phyloP scores from a whole-genome alignment of 108 stramenopile species.

The Conticribra weissflogii region DNA sequence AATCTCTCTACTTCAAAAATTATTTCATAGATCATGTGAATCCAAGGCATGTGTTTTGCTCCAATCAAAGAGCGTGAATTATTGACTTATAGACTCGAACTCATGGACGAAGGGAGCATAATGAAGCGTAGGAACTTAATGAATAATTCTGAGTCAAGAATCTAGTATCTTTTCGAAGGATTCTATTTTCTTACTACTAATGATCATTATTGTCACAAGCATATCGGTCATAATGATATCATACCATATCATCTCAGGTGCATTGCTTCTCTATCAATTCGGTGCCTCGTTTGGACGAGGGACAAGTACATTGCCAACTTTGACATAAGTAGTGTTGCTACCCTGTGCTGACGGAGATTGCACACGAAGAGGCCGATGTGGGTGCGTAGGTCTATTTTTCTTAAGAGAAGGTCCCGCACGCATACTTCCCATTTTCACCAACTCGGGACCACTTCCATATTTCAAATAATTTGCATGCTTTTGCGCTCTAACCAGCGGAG shows the following conservation, averaged over 20 bases:
- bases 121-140: too few species aligned
- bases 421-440: conserved; percentile 65
- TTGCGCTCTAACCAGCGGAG: conserved; percentile 56
- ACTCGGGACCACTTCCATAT: conserved; percentile 63
- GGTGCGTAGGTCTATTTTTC: neutral
- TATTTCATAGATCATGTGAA: too few species aligned
- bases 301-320: neutral
- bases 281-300: neutral
- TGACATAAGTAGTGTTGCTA: neutral
- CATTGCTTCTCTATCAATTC: neutral
- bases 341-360: neutral
- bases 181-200: too few species aligned
- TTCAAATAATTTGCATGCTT: conserved; percentile 68
- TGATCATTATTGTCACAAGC: too few species aligned
- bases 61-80: too few species aligned
- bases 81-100: too few species aligned
- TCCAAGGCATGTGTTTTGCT: too few species aligned
- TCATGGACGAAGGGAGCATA: too few species aligned
- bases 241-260: neutral
- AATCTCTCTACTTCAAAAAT: too few species aligned
- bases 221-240: neutral
- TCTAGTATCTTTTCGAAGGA: too few species aligned
- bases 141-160: too few species aligned
- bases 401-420: conserved; percentile 60
- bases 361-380: neutral